Evolutionary conservation across 768 basidiomycete species (phyloP), one percentile per base, ranked within the genome.

Genomic region (Leccinum sublutescens): DNA sequence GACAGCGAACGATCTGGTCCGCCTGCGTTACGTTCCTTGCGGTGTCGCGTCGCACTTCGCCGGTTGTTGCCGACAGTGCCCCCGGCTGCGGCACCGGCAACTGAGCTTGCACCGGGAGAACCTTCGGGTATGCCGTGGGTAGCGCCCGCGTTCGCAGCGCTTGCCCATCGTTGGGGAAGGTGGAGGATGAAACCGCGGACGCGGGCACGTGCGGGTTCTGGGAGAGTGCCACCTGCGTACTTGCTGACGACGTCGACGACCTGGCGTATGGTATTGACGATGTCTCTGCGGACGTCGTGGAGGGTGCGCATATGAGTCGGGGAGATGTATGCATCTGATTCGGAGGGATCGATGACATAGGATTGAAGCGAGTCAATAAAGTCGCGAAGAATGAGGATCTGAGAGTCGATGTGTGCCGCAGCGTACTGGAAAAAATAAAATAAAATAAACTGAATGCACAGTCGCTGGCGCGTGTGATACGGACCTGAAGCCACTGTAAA

Each of bases 191-290:
- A 91, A 0, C 84, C 81, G 11, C 90, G 77, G 34, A 95, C 91
- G 21, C 84, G 83, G 2, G 78, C 74, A 36, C 87, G 82, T 0
- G 93, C 93, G 7, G 88, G 93, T 69, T 93, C 94, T 0, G 92
- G 93, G 6, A 96, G 80, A 0, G 93, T 89, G 0, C 88, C 82
- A 10, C 94, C 94, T 0, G 93, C 89, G 63, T 95, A 93, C 60
- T 86, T 89, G 58, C 83, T 85, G 17, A 95, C 86, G 15, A 95
- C 88, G 58, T 91, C 89, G 14, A 96, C 93, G 17, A 93, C 93
- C 67, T 93, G 88, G 36, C 91, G 85, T 56, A 96, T 86, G 29
- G 94, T 96, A 48, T 88, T 82, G n/a, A 95, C 89, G 36, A 96
- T 84, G 68, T 95, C 92, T 31, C 81, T 79, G 48, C 92, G 88